Evolutionary conservation across 441 rosid species (phyloP), one percentile per base, ranked within the genome.

Genomic region (Adansonia madagascariensis): DNA sequence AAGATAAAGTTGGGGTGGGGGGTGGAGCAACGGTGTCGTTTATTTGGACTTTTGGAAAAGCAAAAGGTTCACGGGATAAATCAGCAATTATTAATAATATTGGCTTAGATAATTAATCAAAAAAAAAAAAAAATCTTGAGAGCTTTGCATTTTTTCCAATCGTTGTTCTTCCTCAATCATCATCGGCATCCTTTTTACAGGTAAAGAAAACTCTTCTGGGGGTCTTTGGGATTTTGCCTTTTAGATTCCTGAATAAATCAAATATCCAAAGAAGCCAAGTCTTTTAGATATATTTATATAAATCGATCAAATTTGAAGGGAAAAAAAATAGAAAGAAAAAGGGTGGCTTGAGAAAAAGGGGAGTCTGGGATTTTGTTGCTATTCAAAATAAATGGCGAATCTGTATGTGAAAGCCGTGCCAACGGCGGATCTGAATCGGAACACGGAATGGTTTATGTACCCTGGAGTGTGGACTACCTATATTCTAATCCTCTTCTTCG

Each of bases 371-470:
- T 70, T 70, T n/a, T 10, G 60, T 50, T 10, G 44, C 20, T 15
- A 15, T 71, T 71, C 15, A 7, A 50, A 50, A 15, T 8, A 27
- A 76, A 83, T 83, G 86, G 81, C 84, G 85, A 83, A 82, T 80
- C 75, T 91, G 90, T 95, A 93, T 76, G 99, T 93, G 76, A 89
- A 84, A 76, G 95, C 95, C 31, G 90, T 75, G 75, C 97, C 88
- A 50, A 76, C 98, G 73, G 86, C 92, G 88, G 98, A 95, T 86
- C 85, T 95, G 92, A 92, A 95, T 69, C 64, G 86, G 86, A 95
- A 94, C 84, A 95, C 97, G 50, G 98, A 95, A 81, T 91, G 97
- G 99, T 95, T 95, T 86, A 89, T 87, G 83, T 94, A 92, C 76
- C 98, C 97, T 39, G 97, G 97, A 9, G 97, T 94, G 0, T 95